Base-by-base conservation (phyloP, 2,329 filamentous ascomycete genomes). In the Cercospora sp. region DNA sequence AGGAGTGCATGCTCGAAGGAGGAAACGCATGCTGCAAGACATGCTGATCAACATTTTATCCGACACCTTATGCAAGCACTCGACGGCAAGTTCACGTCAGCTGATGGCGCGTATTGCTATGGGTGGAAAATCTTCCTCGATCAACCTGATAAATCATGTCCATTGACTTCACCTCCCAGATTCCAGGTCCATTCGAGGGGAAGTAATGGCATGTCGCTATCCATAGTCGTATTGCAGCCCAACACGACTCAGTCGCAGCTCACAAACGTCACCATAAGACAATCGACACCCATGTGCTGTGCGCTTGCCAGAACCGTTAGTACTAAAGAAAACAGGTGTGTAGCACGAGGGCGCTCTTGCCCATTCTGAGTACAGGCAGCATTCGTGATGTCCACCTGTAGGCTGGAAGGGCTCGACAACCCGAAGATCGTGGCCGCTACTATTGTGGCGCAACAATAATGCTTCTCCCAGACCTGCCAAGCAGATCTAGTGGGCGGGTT, bases 1-100 rank as follows among this genome's bases (percentile, higher is more conserved):
- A 30, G 64, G 58, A 62, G 58, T 9, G 33, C 16, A n/a, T 30
- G 58, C 31, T 61, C 63, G 33, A 55, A 61, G 33, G 12, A 66
- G 59, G 64, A 20, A 65, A 42, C 58, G 58, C 28, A 62, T 66
- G 58, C 58, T 62, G 58, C 20, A n/a, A 51, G 23, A 45, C 42
- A 45, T 51, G 60, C 39, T 62, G 60, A 62, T 62, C 60, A 31
- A 26, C 39, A 62, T 62, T 39, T 62, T 28, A 51, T 6, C 45
- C 18, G 33, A 39, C 3, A 7, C 33, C 33, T 16, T 39, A 51
- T 20, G 45, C 45, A 51, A 23, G 45, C 45, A 51, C 20, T 51
- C 45, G 45, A 26, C 45, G 45, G 20, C 45, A 23, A 18, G 9
- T 51, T 51, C 45, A 51, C 45, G 45, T 51, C 45, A 51, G 45